A percentile compares a stretch with the other conserved stretches of the same genome.
Conservation (phyloP, 2,329 filamentous ascomycete genomes). For the Ilyonectria destructans region DNA sequence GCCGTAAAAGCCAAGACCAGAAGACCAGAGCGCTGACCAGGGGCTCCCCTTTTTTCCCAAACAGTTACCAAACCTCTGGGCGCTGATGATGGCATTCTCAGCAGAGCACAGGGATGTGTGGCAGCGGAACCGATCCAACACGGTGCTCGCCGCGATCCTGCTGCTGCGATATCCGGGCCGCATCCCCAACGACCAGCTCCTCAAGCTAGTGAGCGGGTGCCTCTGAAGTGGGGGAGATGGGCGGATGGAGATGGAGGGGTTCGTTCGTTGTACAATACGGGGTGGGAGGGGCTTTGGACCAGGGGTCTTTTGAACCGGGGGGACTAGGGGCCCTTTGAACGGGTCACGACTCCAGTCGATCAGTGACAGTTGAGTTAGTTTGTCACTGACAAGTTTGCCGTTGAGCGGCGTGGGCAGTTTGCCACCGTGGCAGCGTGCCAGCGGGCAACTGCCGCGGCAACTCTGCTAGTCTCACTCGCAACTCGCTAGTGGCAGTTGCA, state of each 20-base stretch:
- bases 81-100: conserved; percentile 26
- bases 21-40: conserved; percentile 2
- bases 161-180: conserved; percentile 25
- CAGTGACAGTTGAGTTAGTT: background rate
- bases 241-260: too few relatives aligned
- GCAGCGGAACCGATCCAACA: conserved; percentile 26
- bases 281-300: too few relatives aligned
- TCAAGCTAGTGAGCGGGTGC: conserved; percentile 25
- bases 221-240: background rate
- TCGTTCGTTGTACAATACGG: too few relatives aligned
- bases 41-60: conserved; percentile 2
- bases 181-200: conserved; percentile 26
- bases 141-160: conserved; percentile 23
- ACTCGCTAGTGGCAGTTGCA: background rate
- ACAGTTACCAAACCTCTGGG: conserved; percentile 25
- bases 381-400: too few relatives aligned
- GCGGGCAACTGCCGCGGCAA: too few relatives aligned
- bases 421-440: too few relatives aligned
- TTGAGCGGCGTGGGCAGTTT: too few relatives aligned
- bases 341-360: too few relatives aligned
- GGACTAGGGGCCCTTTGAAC: too few relatives aligned
- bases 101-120: conserved; percentile 23
- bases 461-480: too few relatives aligned
- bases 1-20: background rate
- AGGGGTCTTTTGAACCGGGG: too few relatives aligned